Conservation (phyloP, 2,329 filamentous ascomycete species). For the Paracoccidioides brasiliensis region DNA sequence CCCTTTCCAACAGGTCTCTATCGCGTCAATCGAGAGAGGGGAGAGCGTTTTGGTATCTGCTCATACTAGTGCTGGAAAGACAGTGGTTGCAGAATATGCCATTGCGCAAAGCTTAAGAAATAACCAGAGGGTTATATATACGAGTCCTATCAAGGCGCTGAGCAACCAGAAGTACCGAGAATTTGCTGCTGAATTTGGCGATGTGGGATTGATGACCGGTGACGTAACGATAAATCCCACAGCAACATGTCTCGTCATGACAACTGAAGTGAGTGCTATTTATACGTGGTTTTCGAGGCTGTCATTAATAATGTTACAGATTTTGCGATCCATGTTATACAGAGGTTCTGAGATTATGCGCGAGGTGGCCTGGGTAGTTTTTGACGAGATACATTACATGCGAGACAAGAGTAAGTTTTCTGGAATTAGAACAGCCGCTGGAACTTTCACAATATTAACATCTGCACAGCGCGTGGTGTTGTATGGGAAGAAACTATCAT, state of each 20-base stretch:
- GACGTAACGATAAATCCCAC: constrained; percentile 99
- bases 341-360: constrained; percentile 98
- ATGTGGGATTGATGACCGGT: constrained; percentile 95
- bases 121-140: constrained; percentile 98
- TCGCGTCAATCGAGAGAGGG: constrained; percentile 86
- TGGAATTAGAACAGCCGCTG: background rate
- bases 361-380: constrained; percentile 95
- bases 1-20: constrained; percentile 90
- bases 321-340: constrained; percentile 97
- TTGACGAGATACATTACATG: constrained; percentile 98
- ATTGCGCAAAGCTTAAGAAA: constrained; percentile 94
- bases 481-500: constrained; percentile 99
- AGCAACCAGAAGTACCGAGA: constrained; percentile 99
- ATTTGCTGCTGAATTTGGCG: constrained; percentile 88
- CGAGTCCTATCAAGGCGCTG: constrained; percentile 94
- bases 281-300: background rate
- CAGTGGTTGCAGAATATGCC: constrained; percentile 94
- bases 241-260: constrained; percentile 96
- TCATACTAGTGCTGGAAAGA: constrained; percentile 95
- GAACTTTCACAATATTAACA: background rate
- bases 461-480: constrained; percentile 56
- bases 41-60: constrained; percentile 96
- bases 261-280: constrained; percentile 52
- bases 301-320: constrained; percentile 32
- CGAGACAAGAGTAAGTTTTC: constrained; percentile 56